Conservation (phyloP, 495 filamentous ascomycete genomes). For the Neurospora tetraspora region DNA sequence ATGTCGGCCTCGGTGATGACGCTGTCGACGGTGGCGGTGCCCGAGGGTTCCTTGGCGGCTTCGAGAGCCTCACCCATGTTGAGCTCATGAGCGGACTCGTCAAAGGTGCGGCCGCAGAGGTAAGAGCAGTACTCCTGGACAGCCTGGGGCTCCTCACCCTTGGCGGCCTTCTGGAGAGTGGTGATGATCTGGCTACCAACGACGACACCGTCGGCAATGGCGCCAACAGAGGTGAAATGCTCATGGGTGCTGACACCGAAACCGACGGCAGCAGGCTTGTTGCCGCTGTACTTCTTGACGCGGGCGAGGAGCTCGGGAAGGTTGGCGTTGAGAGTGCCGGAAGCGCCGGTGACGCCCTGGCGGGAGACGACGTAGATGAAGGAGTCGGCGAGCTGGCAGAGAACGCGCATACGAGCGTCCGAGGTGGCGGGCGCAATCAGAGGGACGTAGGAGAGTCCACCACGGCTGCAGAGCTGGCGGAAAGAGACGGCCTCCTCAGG, state of each 20-base stretch:
- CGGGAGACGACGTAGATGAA: slow-evolving; percentile 99
- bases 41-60: slow-evolving; percentile 42
- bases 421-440: slow-evolving; percentile 91
- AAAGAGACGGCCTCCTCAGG: slow-evolving; percentile 95
- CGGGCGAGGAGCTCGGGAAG: slow-evolving; percentile 70
- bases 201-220: slow-evolving; percentile 88
- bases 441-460: slow-evolving; percentile 83
- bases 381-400: slow-evolving; percentile 94
- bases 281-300: slow-evolving; percentile 88
- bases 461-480: slow-evolving; percentile 68
- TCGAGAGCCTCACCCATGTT: slow-evolving; percentile 55
- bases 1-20: slow-evolving; percentile 32
- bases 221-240: slow-evolving; percentile 78
- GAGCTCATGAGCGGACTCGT: slow-evolving; percentile 44
- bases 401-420: slow-evolving; percentile 82
- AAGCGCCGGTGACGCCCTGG: slow-evolving; percentile 93
- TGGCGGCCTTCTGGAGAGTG: slow-evolving; percentile 57
- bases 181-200: slow-evolving; percentile 92
- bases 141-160: slow-evolving; percentile 58
- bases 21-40: slow-evolving; percentile 44
- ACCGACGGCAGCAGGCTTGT: slow-evolving; percentile 81
- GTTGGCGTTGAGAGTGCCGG: slow-evolving; percentile 66
- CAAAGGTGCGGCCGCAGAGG: slow-evolving; percentile 56
- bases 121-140: slow-evolving; percentile 81
- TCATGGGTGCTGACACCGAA: slow-evolving; percentile 95